Percentiles rank a stretch among this genome's conserved stretches.
Conservation (phyloP, 352 stramenopile species). For the Globisporangium lucens region DNA sequence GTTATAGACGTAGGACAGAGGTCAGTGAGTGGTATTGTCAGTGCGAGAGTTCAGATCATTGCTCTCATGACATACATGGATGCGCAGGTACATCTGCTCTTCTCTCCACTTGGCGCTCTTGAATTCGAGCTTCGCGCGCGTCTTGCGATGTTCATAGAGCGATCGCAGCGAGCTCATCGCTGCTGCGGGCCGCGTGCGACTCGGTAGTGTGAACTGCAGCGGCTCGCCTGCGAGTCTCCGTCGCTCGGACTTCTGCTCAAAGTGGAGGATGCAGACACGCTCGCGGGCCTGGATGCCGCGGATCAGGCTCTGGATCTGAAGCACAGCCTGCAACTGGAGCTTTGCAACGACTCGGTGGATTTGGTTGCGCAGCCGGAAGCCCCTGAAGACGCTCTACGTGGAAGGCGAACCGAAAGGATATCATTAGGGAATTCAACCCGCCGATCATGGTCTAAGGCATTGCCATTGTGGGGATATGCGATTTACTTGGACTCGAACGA, state of each 20-base stretch:
- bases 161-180: constrained; percentile 21
- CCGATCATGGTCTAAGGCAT: background rate
- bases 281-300: constrained; percentile 53
- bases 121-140: constrained; percentile 33
- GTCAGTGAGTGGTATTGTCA: too few species aligned
- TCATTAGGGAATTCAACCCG: background rate
- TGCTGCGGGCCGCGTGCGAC: constrained; percentile 19
- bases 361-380: constrained; percentile 37
- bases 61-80: constrained; percentile 33
- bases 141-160: constrained; percentile 47
- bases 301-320: constrained; percentile 60
- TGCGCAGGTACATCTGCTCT: constrained; percentile 41
- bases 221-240: constrained; percentile 26
- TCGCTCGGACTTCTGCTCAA: constrained; percentile 48
- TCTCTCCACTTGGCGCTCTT: constrained; percentile 40
- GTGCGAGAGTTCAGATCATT: background rate
- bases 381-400: constrained; percentile 35
- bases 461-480: background rate
- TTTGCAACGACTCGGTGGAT: constrained; percentile 45
- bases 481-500: constrained; percentile 51
- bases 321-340: constrained; percentile 30
- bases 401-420: background rate
- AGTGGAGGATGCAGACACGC: constrained; percentile 42
- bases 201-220: constrained; percentile 44
- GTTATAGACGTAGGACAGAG: background rate